These are phyloP conservation scores for Neoascochyta sp. DNA, from an alignment of 2,329 filamentous ascomycete species.

Conservation along the genomic window DNA sequence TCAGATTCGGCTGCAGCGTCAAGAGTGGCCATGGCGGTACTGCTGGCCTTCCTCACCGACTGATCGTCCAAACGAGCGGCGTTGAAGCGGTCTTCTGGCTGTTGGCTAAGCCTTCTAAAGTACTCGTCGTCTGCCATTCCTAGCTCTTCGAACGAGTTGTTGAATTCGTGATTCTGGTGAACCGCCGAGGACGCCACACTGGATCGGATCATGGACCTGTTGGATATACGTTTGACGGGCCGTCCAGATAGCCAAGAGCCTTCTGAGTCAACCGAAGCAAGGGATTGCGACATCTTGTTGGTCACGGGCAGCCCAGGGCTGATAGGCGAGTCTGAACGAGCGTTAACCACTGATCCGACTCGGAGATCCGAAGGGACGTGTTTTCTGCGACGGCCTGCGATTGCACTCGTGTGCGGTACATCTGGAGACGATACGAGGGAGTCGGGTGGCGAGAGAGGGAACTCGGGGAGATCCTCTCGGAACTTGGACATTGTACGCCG, in stretches of 20 bases:
- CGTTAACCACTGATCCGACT: constrained; percentile 20
- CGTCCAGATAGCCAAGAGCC: constrained; percentile 91
- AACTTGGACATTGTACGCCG: constrained; percentile 87
- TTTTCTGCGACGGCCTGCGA: constrained; percentile 41
- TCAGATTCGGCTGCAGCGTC: constrained; percentile 43
- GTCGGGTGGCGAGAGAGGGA: constrained; percentile 78
- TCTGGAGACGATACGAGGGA: constrained; percentile 78
- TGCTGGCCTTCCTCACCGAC: constrained; percentile 40
- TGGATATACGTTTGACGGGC: constrained; percentile 49
- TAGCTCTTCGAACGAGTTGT: constrained; percentile 63
- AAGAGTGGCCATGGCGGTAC: constrained; percentile 43
- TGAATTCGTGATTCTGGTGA: constrained; percentile 52
- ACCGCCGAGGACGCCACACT: constrained; percentile 44
- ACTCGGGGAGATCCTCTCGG: constrained; percentile 84
- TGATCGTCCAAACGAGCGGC: constrained; percentile 25
- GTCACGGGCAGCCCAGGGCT: constrained; percentile 29
- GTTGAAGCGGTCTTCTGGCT: constrained; percentile 43
- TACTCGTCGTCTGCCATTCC: constrained; percentile 70
- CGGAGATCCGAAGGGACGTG: constrained; percentile 34
- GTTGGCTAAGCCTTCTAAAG: constrained; percentile 54
- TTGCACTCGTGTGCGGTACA: constrained; percentile 46
- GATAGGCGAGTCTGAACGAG: constrained; percentile 44
- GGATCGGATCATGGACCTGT: constrained; percentile 45
- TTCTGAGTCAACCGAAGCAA: constrained; percentile 93
- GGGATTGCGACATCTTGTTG: constrained; percentile 66